Evolutionary conservation across 139 green algal genomes (phyloP), one percentile per base, ranked within the genome.

Genomic region (Trebouxia sp.): DNA sequence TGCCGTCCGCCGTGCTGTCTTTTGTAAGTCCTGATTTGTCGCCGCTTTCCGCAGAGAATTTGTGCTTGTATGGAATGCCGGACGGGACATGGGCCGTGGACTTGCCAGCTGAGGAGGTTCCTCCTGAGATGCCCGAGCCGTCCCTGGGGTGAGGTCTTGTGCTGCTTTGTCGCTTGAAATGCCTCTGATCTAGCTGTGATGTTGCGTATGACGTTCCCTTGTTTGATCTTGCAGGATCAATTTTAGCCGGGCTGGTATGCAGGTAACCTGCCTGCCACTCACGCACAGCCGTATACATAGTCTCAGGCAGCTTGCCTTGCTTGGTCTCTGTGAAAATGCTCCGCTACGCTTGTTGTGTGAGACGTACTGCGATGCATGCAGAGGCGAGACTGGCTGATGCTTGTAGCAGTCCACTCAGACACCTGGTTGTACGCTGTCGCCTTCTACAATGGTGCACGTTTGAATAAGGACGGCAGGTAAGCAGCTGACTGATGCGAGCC

Each of bases 331-430:
- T n/a, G n/a, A n/a, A n/a, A n/a, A n/a, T n/a, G n/a, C n/a, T n/a
- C n/a, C n/a, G n/a, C n/a, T n/a, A n/a, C n/a, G n/a, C n/a, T n/a
- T n/a, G n/a, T n/a, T n/a, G n/a, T n/a, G n/a, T n/a, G n/a, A n/a
- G n/a, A n/a, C 15, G 20, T 6, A 12, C 32, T 26, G 24, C 11
- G 8, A 24, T 55, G 6, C 0, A 37, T 28, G 74, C 75, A 83
- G 82, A 80, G 38, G 55, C 92, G 92, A 67, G 97, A 99, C 85
- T 99, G 97, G 97, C 87, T 99, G 50, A 89, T 94, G 9, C 88
- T 99, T 6, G 94, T 98, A 20, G 97, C 97, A 1, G 97, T 99
- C 56, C 97, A 99, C 90, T 93, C 85, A 22, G 97, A 99, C 74
- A 88, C 94, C 3, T 99, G 97, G 97, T 93, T 99, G 11, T 90